Conservation (phyloP, 495 filamentous ascomycete species). For the Aspergillus hancockii region DNA sequence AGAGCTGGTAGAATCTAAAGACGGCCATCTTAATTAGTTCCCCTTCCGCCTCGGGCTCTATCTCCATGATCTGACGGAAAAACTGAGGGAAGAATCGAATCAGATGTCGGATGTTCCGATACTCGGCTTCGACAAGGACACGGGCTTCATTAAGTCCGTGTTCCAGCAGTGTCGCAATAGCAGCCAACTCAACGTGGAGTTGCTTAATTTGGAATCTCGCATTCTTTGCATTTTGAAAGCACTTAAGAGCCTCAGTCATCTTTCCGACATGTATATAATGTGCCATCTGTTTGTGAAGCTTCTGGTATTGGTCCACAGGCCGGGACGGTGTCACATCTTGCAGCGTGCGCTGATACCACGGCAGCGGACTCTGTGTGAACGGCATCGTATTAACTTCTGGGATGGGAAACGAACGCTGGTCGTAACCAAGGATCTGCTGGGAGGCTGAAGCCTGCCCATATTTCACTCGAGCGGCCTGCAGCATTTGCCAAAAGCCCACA, state of each 20-base stretch:
- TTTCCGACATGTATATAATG: conserved; percentile 41
- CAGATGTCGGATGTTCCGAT: conserved; percentile 23
- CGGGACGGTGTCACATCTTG: conserved; percentile 27
- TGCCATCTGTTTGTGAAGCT: conserved; percentile 38
- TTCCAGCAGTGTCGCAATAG: conserved; percentile 39
- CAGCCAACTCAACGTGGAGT: conserved; percentile 39
- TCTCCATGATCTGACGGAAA: conserved; percentile 38
- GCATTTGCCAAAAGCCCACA: conserved; percentile 46
- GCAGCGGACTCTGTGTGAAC: conserved; percentile 11
- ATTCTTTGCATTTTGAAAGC: conserved; percentile 29
- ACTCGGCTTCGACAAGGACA: conserved; percentile 33
- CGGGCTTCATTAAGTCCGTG: conserved; percentile 34
- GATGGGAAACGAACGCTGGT: conserved; percentile 29
- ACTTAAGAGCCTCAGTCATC: conserved; percentile 28
- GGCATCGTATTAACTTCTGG: conserved; percentile 26
- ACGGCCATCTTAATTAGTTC: conserved; percentile 39
- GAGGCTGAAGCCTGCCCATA: conserved; percentile 33
- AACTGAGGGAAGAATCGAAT: conserved; percentile 35
- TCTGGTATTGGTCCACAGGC: conserved; percentile 34
- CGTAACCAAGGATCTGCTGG: conserved; percentile 40
- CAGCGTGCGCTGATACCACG: conserved; percentile 33
- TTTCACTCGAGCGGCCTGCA: conserved; percentile 40
- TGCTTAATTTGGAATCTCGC: conserved; percentile 31
- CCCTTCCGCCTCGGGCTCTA: conserved; percentile 21
- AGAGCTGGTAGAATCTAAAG: conserved; percentile 43